Evolutionary conservation across 1,284 basidiomycete species (phyloP).

Genomic region (Puccinia horiana): DNA sequence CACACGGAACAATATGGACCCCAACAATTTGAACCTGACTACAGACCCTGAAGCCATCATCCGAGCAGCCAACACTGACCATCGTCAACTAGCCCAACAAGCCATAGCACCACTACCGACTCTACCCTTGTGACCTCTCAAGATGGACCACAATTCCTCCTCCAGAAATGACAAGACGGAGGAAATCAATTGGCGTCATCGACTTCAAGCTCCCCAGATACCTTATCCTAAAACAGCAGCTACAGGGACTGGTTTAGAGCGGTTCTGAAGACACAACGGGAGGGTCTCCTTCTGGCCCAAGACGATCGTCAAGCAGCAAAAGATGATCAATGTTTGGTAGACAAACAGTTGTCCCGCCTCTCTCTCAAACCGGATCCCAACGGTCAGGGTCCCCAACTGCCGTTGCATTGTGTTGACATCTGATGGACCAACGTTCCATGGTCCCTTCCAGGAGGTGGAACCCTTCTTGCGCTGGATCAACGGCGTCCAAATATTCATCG

Average conservation of each 20-base stretch:
- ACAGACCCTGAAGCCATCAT: background rate
- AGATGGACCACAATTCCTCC: background rate
- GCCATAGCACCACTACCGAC: too few relatives aligned
- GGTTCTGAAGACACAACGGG: background rate
- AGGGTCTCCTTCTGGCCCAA: background rate
- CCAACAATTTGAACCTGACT: background rate
- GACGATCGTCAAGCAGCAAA: background rate
- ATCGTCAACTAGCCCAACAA: too few relatives aligned
- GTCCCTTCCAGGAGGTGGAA: background rate
- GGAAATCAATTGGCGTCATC: too few relatives aligned
- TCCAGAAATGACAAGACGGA: background rate
- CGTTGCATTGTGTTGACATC: background rate
- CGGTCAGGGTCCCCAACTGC: background rate
- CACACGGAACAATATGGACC: background rate
- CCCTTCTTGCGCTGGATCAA: slow-evolving; percentile 2
- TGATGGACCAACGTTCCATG: background rate
- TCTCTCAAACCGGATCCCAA: background rate
- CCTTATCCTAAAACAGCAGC: background rate
- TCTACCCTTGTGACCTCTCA: background rate
- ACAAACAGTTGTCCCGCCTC: background rate
- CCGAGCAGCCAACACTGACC: background rate
- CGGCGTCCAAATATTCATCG: background rate
- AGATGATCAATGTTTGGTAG: too few relatives aligned
- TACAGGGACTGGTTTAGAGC: background rate
- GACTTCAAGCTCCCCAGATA: background rate